Evolutionary conservation across 352 stramenopile species (phyloP), one percentile per base, ranked within the genome.

Genomic region (Phytophthora tentaculata): DNA sequence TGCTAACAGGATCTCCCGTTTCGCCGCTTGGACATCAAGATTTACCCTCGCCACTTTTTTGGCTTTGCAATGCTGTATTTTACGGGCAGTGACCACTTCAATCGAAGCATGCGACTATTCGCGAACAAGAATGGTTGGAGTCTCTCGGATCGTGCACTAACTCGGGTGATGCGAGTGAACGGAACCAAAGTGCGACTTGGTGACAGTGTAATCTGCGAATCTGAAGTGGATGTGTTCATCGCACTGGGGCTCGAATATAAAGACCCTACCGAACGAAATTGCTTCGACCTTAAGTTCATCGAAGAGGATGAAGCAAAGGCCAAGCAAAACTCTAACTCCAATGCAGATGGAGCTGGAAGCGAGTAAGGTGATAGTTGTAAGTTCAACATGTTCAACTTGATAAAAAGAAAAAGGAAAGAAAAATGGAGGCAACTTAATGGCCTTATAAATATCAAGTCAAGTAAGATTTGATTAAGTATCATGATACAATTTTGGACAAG

Each of bases 51-150:
- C 2, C 73, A 81, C 1, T 89, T 77, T 29, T 96, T 93, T 54
- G 81, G 87, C 3, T 95, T 94, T 63, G 90, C 90, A 22, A 72
- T 96, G 24, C 64, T 98, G 29, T 97, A 97, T 63, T 98, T 98
- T 67, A 98, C 92, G 0, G 90, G 91, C 23, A 97, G 87, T 61
- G 90, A 97, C 61, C 89, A 97, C 45, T 98, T 97, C 59, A 98
- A 98, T 67, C 77, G 78, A 35, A 95, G 84, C 28, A 94, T 97
- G 83, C 71, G 89, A 14, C 73, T 91, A 0, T 96, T 84, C 71
- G 87, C 87, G 2, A 88, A 84, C 51, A 91, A 89, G 39, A 93
- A 93, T 43, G 89, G 86, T 16, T 93, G 80, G 76, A 92, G 69
- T 53, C 71, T 94, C 2, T 94, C 86, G 7, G 84, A 96, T 45